These are phyloP conservation scores for Articulospora tetracladia DNA, from an alignment of 495 filamentous ascomycete species.

Conservation along the genomic window DNA sequence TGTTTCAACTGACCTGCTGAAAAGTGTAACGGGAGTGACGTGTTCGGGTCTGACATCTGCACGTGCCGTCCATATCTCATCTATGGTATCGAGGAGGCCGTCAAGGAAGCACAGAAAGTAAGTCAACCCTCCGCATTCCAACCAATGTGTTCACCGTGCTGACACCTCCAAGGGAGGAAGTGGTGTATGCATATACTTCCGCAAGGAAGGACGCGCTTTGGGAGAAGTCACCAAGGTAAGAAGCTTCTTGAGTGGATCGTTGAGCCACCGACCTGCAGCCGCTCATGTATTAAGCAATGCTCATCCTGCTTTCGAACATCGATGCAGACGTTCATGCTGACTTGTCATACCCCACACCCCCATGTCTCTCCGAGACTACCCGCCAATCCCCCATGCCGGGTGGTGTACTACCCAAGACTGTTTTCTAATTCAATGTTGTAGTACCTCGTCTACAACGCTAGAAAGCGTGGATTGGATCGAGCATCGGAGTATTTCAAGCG, in stretches of 20 bases:
- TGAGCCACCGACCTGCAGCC: conserved; percentile 4
- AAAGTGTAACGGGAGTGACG: conserved; percentile 91
- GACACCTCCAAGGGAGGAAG: conserved; percentile 64
- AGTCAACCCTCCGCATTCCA: not conserved
- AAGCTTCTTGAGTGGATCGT: conserved; percentile 5
- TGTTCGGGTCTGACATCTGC: conserved; percentile 98
- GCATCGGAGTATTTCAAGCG: conserved; percentile 97
- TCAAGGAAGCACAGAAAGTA: conserved; percentile 78
- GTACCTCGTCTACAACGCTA: conserved; percentile 94
- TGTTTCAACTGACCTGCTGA: conserved; percentile 21
- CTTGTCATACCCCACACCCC: conserved; percentile 16
- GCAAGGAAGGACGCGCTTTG: conserved; percentile 91
- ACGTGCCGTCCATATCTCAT: conserved; percentile 93
- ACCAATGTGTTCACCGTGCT: conserved; percentile 3
- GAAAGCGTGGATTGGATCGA: conserved; percentile 78
- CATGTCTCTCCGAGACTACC: conserved; percentile 10
- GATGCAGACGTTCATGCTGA: conserved; percentile 15
- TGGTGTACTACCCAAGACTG: conserved; percentile 1
- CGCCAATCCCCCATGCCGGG: conserved; percentile 3
- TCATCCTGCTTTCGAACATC: conserved; percentile 9
- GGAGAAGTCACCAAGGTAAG: conserved; percentile 94
- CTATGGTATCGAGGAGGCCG: conserved; percentile 94
- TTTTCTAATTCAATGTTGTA: conserved; percentile 24
- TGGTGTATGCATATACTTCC: conserved; percentile 98
- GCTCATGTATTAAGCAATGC: conserved; percentile 24